Percentiles rank a stretch among this genome's conserved stretches.
phyloP scores from a whole-genome alignment of 1,284 basidiomycete species.

The Cryptococcus sp. region DNA sequence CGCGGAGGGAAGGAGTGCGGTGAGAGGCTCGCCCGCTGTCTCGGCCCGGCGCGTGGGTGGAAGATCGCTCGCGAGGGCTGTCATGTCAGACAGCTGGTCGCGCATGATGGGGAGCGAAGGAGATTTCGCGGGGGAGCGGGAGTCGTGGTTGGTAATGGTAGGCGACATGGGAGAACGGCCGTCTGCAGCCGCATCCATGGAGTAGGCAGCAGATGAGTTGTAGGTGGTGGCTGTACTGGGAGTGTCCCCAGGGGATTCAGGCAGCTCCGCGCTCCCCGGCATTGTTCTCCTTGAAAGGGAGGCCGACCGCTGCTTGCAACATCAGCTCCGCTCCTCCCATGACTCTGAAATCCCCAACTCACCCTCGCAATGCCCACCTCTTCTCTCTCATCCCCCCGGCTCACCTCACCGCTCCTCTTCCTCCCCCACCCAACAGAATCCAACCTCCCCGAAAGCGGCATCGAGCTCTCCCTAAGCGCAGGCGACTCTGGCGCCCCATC shows the following conservation, averaged over 20 bases:
- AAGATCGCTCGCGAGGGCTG: no score
- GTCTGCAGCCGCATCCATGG: background rate
- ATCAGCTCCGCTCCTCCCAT: background rate
- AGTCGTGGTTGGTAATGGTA: background rate
- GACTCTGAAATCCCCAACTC: background rate
- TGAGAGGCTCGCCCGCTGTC: background rate
- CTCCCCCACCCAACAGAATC: conserved; percentile 23
- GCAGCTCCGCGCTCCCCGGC: conserved; percentile 7
- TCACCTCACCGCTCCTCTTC: conserved; percentile 20
- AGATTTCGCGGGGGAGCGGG: conserved; percentile 8
- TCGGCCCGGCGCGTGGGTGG: no score
- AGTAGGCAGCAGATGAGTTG: conserved; percentile 2
- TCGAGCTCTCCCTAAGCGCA: background rate
- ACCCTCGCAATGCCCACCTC: conserved; percentile 1
- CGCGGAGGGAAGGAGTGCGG: background rate
- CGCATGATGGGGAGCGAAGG: conserved; percentile 11
- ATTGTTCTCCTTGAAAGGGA: conserved; percentile 13
- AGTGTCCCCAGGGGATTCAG: conserved; percentile 5
- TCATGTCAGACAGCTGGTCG: background rate
- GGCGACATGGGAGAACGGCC: conserved; percentile 7
- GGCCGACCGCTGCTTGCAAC: conserved; percentile 7
- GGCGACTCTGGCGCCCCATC: background rate
- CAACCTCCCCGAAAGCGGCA: background rate
- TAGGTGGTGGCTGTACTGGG: conserved; percentile 8
- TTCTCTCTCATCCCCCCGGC: conserved; percentile 11